phyloP scores from a whole-genome alignment of 2,329 filamentous ascomycete species.

The Elsinoe australis region DNA sequence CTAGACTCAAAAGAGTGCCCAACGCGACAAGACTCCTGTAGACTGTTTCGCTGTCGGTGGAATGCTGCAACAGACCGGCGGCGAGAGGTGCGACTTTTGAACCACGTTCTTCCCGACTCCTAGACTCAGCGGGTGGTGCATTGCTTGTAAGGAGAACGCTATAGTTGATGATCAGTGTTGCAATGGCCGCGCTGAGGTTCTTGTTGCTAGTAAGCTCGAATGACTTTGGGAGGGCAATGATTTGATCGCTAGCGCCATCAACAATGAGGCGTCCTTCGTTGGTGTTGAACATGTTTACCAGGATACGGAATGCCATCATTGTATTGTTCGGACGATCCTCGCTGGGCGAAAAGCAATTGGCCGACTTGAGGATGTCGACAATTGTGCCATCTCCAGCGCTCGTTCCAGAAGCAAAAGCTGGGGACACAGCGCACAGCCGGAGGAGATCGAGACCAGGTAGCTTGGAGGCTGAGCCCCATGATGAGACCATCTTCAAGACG shows the following conservation, averaged over 20 bases:
- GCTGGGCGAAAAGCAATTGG: conserved; percentile 50
- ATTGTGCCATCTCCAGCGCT: conserved; percentile 50
- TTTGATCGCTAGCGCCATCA: conserved; percentile 51
- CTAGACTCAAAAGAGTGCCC: conserved; percentile 64
- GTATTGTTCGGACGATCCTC: conserved; percentile 64
- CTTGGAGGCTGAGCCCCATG: conserved; percentile 73
- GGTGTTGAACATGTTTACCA: conserved; percentile 78
- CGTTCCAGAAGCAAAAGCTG: conserved; percentile 55
- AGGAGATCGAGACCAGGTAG: conserved; percentile 81
- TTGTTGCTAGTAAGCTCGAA: conserved; percentile 44
- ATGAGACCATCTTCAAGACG: conserved; percentile 58
- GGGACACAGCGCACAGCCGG: conserved; percentile 66
- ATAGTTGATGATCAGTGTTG: conserved; percentile 79
- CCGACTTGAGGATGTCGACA: conserved; percentile 51
- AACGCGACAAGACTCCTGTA: conserved; percentile 76
- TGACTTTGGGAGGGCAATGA: conserved; percentile 56
- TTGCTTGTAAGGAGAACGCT: conserved; percentile 57
- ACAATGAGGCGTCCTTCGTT: conserved; percentile 57
- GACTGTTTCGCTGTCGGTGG: conserved; percentile 68
- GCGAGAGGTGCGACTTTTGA: conserved; percentile 29
- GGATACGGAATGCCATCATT: conserved; percentile 75
- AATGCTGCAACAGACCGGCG: conserved; percentile 28
- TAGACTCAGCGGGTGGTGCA: conserved; percentile 25
- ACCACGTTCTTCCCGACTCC: conserved; percentile 28
- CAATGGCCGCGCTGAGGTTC: conserved; percentile 73